phyloP scores from a whole-genome alignment of 2,329 filamentous ascomycete genomes.

The Ophiostoma pallidulum region DNA sequence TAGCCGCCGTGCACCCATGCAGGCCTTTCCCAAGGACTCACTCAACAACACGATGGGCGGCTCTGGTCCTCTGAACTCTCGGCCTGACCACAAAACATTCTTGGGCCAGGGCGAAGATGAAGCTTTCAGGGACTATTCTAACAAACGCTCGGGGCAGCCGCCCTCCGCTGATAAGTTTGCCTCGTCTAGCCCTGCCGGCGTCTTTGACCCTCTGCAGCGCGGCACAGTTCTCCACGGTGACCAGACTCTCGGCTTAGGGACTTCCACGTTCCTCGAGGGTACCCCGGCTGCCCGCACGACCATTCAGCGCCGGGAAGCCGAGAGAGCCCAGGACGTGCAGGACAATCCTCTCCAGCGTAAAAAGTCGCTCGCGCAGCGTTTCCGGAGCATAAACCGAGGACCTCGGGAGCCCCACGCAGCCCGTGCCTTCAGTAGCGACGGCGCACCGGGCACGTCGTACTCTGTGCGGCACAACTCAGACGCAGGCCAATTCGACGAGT shows the following conservation, averaged over 20 bases:
- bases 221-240: constrained; percentile 73
- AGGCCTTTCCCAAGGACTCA: constrained; percentile 87
- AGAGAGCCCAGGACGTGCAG: constrained; percentile 47
- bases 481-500: constrained; percentile 63
- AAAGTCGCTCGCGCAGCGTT: constrained; percentile 88
- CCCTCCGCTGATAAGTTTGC: constrained; percentile 21
- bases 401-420: constrained; percentile 47
- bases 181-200: constrained; percentile 31
- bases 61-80: constrained; percentile 69
- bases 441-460: constrained; percentile 20
- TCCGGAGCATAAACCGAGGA: constrained; percentile 73
- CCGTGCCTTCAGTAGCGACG: constrained; percentile 13
- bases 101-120: constrained; percentile 74
- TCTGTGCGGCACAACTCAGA: constrained; percentile 20
- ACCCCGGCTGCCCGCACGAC: constrained; percentile 75
- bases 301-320: constrained; percentile 66
- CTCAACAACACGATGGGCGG: constrained; percentile 89
- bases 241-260: constrained; percentile 75
- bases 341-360: constrained; percentile 66
- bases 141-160: constrained; percentile 11
- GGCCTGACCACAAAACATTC: constrained; percentile 78
- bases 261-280: constrained; percentile 91
- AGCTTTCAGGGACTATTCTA: constrained; percentile 67
- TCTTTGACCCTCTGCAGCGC: constrained; percentile 60
- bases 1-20: constrained; percentile 79